Percentiles rank a stretch among this genome's conserved stretches.
phyloP scores from a whole-genome alignment of 139 green algal species.

The Chlorella sorokiniana region DNA sequence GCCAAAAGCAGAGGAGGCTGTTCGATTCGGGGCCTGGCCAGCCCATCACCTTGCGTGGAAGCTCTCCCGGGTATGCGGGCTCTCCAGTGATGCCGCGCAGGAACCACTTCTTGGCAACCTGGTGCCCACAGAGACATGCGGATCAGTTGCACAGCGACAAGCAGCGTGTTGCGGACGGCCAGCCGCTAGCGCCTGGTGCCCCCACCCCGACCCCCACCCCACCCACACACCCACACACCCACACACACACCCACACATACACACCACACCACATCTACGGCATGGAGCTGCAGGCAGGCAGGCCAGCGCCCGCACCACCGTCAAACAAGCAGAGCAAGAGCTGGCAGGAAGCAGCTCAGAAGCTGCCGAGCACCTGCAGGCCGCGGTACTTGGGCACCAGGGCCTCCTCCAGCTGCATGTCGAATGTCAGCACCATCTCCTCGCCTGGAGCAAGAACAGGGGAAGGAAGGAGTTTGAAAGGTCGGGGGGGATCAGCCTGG shows the following conservation, averaged over 20 bases:
- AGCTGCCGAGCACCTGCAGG: slow-evolving; percentile 4
- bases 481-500: not conserved
- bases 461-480: not conserved
- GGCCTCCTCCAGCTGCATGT: slow-evolving; percentile 29
- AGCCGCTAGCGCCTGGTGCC: no score
- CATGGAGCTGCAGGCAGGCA: slow-evolving; percentile 9
- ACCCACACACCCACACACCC: no score
- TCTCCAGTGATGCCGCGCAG: slow-evolving; percentile 30
- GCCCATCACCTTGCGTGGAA: slow-evolving; percentile 15
- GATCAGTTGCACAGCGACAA: not conserved
- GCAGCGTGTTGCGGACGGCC: no score
- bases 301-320: not conserved
- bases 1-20: no score
- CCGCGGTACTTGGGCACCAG: slow-evolving; percentile 24
- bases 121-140: not conserved
- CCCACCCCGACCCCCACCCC: no score
- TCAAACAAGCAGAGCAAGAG: not conserved
- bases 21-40: no score
- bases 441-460: not conserved
- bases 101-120: slow-evolving; percentile 21
- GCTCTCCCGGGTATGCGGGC: not conserved
- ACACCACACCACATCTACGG: no score
- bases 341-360: no score
- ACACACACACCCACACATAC: no score
- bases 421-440: slow-evolving; percentile 25